A percentile compares a stretch with the other conserved stretches of the same genome.
These are phyloP conservation scores for Phytophthora agathidicida DNA, from an alignment of 352 stramenopile species.

Conservation along the genomic window DNA sequence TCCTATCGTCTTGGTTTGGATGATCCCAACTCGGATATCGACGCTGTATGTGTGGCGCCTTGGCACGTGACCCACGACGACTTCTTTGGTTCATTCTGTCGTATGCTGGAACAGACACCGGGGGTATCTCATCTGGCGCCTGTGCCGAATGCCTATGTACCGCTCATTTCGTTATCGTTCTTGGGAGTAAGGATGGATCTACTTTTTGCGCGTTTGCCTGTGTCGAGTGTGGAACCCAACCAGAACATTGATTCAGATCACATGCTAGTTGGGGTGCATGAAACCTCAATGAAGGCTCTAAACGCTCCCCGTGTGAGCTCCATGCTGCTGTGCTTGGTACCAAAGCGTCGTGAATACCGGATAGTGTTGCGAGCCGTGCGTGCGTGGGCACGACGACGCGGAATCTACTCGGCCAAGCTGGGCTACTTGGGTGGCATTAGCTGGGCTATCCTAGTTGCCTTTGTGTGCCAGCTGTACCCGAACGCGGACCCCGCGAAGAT, in stretches of 20 bases:
- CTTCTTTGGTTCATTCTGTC: conserved; percentile 86
- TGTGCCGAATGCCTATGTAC: conserved; percentile 92
- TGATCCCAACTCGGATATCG: conserved; percentile 84
- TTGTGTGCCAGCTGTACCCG: conserved; percentile 92
- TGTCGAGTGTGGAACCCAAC: conserved; percentile 64
- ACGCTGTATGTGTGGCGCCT: conserved; percentile 82
- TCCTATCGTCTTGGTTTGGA: conserved; percentile 88
- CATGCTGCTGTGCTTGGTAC: conserved; percentile 93
- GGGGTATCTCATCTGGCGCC: conserved; percentile 80
- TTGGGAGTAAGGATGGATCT: conserved; percentile 91
- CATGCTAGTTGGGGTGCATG: conserved; percentile 93
- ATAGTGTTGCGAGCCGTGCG: conserved; percentile 78
- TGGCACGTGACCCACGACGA: conserved; percentile 85
- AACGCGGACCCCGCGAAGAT: conserved; percentile 71
- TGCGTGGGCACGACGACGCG: conserved; percentile 84
- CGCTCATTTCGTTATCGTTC: conserved; percentile 92
- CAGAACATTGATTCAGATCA: conserved; percentile 88
- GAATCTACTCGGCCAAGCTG: conserved; percentile 97
- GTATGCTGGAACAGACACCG: conserved; percentile 61
- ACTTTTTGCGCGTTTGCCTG: conserved; percentile 86
- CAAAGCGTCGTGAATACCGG: conserved; percentile 89
- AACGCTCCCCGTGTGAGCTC: conserved; percentile 96
- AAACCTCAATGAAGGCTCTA: conserved; percentile 94
- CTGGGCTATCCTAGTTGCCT: conserved; percentile 97
- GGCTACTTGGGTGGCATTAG: conserved; percentile 98